Conservation (phyloP, 2,329 filamentous ascomycete genomes). For the Alternaria triticina region DNA sequence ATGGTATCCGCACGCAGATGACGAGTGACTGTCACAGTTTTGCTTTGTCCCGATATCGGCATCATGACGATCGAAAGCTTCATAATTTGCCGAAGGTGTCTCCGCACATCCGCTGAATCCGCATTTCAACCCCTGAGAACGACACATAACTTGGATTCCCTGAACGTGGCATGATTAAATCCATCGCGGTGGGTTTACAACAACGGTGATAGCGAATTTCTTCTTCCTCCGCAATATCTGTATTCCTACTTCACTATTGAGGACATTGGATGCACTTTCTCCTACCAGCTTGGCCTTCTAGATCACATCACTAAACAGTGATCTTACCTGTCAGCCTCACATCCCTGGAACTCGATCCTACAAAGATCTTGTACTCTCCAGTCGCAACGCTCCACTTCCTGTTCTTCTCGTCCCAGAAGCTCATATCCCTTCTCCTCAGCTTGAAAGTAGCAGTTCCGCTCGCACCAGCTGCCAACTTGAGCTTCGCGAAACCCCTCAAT, state of each 20-base stretch:
- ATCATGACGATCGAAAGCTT: not conserved
- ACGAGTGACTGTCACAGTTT: not conserved
- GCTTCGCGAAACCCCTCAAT: conserved; percentile 47
- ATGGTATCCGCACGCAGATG: not conserved
- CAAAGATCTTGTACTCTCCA: conserved; percentile 41
- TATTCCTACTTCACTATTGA: not conserved
- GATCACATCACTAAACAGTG: conserved; percentile 29
- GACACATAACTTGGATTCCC: not conserved
- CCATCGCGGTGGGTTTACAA: not conserved
- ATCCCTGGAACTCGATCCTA: conserved; percentile 47
- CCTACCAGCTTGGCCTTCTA: not conserved
- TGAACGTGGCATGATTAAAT: no score
- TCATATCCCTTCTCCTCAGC: conserved; percentile 46
- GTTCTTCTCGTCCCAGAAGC: conserved; percentile 44
- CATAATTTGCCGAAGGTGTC: not conserved
- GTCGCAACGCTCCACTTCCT: conserved; percentile 44
- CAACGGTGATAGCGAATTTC: not conserved
- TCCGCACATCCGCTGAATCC: not conserved
- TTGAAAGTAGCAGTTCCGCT: conserved; percentile 43
- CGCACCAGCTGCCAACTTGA: conserved; percentile 38
- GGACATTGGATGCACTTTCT: not conserved
- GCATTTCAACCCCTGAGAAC: not conserved
- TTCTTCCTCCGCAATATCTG: not conserved
- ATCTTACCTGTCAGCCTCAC: conserved; percentile 43
- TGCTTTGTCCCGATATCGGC: not conserved